Base-by-base conservation (phyloP, 768 basidiomycete genomes). In the Pleurotus giganteus region DNA sequence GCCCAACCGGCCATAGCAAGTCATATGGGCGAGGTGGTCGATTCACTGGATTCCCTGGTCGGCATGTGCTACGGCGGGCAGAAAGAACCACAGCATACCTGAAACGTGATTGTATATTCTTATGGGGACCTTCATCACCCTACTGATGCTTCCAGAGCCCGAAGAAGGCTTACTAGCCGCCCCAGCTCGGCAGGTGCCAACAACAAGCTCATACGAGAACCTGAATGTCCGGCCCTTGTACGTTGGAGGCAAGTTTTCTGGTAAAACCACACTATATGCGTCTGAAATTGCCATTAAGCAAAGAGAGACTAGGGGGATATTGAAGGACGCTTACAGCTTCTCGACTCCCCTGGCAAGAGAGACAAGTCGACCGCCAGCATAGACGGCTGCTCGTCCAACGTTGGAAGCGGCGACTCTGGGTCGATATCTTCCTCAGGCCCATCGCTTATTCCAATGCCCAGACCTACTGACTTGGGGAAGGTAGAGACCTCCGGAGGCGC, bases 91-190 rank as follows among this genome's bases (percentile, higher is more conserved):
- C 26, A 12, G 66, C 85, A 47, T 60, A 94, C 94, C 83, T 43
- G 82, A 74, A 55, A 97, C 90, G 59, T 94, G 77, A 55, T 92
- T 94, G 71, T 97, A 98, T 4, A 98, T 77, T 21, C 94, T 75
- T 42, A 99, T 87, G 0, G 96, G 96, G 1, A 98, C 88, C 47
- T 89, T 90, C 88, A 96, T 91, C 2, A 94, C 81, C 29, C 85
- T 74, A 68, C 90, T 89, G 54, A 76, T 74, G 61, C 82, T 83
- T 58, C 75, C 80, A 31, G 69, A 73, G 41, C 73, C 74, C 11
- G 67, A 64, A 23, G 69, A 58, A n/a, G n/a, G n/a, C 15, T 76
- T 66, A 7, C 62, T 47, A 28, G 23, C 17, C 5, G 13, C 34
- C 7, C 75, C 73, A 11, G 88, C 83, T 11, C 91, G 80, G 68